These are phyloP conservation scores for Tylopilus rubrobrunneus DNA, from an alignment of 768 basidiomycete species.

Conservation along the genomic window DNA sequence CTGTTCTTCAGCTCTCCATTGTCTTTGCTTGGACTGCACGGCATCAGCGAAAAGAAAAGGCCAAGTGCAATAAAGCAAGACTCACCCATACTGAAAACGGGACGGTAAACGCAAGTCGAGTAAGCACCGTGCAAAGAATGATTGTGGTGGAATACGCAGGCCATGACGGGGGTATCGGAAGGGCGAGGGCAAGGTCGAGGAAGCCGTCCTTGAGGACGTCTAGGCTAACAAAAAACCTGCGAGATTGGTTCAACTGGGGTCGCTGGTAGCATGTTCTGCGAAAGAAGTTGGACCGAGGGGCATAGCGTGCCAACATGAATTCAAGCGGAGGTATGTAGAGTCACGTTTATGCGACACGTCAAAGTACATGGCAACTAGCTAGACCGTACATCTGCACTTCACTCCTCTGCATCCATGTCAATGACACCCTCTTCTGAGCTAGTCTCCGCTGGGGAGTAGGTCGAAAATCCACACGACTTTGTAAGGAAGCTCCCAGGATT, in stretches of 20 bases:
- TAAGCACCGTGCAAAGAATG: slow-evolving; percentile 59
- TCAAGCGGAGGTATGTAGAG: neutral
- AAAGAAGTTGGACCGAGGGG: slow-evolving; percentile 11
- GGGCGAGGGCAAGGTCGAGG: slow-evolving; percentile 68
- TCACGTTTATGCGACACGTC: neutral
- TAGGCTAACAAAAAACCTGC: slow-evolving; percentile 24
- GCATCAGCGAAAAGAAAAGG: slow-evolving; percentile 14
- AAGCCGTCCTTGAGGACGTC: slow-evolving; percentile 56
- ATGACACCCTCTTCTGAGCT: slow-evolving; percentile 78
- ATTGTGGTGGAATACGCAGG: slow-evolving; percentile 76
- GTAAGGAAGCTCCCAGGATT: slow-evolving; percentile 94
- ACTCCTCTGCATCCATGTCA: slow-evolving; percentile 38
- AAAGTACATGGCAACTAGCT: neutral
- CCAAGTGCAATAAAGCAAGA: neutral
- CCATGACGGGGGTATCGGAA: slow-evolving; percentile 66
- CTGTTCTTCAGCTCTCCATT: slow-evolving; percentile 56
- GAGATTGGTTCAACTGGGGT: slow-evolving; percentile 3
- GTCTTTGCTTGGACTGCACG: slow-evolving; percentile 55
- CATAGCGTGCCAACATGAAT: slow-evolving; percentile 25
- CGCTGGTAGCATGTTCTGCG: slow-evolving; percentile 5
- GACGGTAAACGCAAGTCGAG: slow-evolving; percentile 56
- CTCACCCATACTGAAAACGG: slow-evolving; percentile 76
- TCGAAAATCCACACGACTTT: slow-evolving; percentile 79
- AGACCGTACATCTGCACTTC: neutral
- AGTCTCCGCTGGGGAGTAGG: slow-evolving; percentile 81